Evolutionary conservation across 805 yeast genomes (phyloP).

Genomic region (Metschnikowia drakensbergensis): DNA sequence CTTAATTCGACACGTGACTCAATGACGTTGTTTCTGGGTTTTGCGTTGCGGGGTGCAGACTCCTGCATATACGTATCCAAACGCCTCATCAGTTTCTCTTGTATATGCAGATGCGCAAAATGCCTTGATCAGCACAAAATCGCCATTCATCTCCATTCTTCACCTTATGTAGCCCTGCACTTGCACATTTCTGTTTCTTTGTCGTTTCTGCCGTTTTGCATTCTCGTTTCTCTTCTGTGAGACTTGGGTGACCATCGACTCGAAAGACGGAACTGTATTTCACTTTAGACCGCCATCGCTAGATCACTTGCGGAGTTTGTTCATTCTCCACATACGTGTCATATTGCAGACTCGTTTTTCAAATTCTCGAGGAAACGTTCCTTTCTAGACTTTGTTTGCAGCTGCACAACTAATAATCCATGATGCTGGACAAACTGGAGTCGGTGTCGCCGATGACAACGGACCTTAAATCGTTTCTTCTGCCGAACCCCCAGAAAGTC

Average conservation of each 20-base stretch:
- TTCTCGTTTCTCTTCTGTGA: too few relatives aligned
- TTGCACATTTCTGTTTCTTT: not conserved
- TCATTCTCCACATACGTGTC: too few relatives aligned
- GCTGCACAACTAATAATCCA: not conserved
- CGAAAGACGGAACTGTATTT: too few relatives aligned
- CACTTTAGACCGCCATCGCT: too few relatives aligned
- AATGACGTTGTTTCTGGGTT: too few relatives aligned
- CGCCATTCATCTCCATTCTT: not conserved
- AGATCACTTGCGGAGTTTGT: too few relatives aligned
- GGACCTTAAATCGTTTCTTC: conserved; percentile 8
- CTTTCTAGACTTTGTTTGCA: not conserved
- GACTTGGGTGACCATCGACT: too few relatives aligned
- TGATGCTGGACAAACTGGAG: conserved; percentile 1
- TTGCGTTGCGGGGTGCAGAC: not conserved
- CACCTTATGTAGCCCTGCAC: not conserved
- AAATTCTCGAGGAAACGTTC: too few relatives aligned
- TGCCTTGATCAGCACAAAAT: not conserved
- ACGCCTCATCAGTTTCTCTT: conserved; percentile 1
- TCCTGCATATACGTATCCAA: not conserved
- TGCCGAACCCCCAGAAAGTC: not conserved
- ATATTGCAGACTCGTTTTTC: not conserved
- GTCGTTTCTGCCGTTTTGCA: not conserved
- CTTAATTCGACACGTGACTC: not conserved
- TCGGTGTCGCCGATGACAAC: conserved; percentile 10
- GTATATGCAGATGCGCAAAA: not conserved